Evolutionary conservation across 805 yeast species (phyloP), one percentile per base, ranked within the genome.

Genomic region (Yarrowia sp.): DNA sequence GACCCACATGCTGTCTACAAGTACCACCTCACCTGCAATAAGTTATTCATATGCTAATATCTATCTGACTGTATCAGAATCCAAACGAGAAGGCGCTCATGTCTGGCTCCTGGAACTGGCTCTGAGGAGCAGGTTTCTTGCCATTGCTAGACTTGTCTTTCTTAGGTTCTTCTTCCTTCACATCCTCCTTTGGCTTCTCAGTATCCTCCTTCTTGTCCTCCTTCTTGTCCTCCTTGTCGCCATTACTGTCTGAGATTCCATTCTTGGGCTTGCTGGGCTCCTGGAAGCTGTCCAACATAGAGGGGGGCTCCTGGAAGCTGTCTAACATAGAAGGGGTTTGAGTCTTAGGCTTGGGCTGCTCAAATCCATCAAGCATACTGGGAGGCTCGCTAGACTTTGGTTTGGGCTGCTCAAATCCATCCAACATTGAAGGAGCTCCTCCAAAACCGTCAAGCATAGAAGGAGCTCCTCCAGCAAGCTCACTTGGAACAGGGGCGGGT

Each of bases 41-140:
- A 52, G 33, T 52, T 52, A 52, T 52, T 50, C 39, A 33, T 33
- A 24, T 24, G 30, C 30, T 49, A 38, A 52, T 42, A 42, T n/a
- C 39, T n/a, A 39, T 15, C 6, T 8, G 9, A 58, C 3, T 17
- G n/a, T 19, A 38, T 63, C 66, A 71, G 46, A 67, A 70, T 1
- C 83, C 85, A 73, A 88, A 88, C 66, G 82, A 83, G 73, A 88
- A 88, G 0, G 91, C 83, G 74, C 89, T 86, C 92, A 89, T 87
- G 73, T 89, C 92, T 0, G 93, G 91, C 72, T 88, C 93, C 68
- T 82, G 83, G 74, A 87, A 87, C n/a, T 80, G 79, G 3, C 88
- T 87, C 0, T 89, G 86, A 17, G 76, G 75, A 30, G 74, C 68
- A 40, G 71, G 30, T 55, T 63, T 17, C 9, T 64, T 34, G 66